Conservation (phyloP, 805 yeast genomes). For the Starmerella vaccinii region DNA sequence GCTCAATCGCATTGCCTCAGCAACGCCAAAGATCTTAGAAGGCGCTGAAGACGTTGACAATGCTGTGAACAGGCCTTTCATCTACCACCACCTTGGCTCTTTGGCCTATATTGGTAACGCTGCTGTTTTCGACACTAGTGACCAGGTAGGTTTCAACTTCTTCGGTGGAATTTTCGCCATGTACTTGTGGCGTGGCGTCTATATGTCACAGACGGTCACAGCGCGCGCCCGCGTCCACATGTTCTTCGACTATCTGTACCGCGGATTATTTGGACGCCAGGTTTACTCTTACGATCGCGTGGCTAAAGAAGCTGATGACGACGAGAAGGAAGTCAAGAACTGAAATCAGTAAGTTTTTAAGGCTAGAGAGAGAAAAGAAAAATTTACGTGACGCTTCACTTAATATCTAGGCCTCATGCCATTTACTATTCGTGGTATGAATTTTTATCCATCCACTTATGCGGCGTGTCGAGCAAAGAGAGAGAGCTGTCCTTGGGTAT, state of each 20-base stretch:
- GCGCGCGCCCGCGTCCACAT: conserved; percentile 52
- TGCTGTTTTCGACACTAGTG: conserved; percentile 58
- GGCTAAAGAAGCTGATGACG: conserved; percentile 7
- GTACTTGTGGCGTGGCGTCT: conserved; percentile 64
- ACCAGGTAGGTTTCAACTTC: conserved; percentile 38
- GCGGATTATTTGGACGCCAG: conserved; percentile 36
- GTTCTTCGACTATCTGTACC: conserved; percentile 59
- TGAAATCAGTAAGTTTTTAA: too few species aligned
- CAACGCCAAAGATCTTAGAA: conserved; percentile 21
- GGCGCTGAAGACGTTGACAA: conserved; percentile 47
- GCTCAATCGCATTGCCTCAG: conserved; percentile 40
- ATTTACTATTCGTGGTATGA: too few species aligned
- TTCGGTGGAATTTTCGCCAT: conserved; percentile 61
- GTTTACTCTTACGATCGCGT: conserved; percentile 25
- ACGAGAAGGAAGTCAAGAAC: background rate
- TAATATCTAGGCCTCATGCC: too few species aligned
- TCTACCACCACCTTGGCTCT: conserved; percentile 54
- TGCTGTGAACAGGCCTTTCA: conserved; percentile 47
- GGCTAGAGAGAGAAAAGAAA: too few species aligned
- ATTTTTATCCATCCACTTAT: too few species aligned
- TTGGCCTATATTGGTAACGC: conserved; percentile 61
- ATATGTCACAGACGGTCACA: conserved; percentile 58
- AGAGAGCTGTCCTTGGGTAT: too few species aligned
- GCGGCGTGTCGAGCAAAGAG: too few species aligned
- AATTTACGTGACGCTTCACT: too few species aligned